Conservation (phyloP, 2,329 filamentous ascomycete genomes). For the Cladobotryum mycophilum region DNA sequence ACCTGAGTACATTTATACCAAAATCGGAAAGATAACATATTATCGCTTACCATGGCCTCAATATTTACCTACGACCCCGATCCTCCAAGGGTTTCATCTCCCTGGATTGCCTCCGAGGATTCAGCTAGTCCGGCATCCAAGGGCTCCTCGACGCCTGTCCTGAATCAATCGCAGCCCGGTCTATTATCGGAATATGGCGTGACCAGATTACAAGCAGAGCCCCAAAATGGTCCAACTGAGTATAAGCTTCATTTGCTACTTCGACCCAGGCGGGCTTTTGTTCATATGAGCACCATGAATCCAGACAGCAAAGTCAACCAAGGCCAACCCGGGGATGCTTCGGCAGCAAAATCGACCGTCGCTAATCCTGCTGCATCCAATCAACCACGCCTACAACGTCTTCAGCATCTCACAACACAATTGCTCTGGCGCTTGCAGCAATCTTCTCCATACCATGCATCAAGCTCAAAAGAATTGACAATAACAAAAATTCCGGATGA, state of each 20-base stretch:
- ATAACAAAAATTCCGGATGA: conserved; percentile 69
- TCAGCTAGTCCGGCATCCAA: conserved; percentile 29
- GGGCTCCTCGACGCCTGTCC: conserved; percentile 14
- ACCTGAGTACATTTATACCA: neutral
- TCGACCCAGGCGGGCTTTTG: conserved; percentile 68
- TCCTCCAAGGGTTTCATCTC: conserved; percentile 80
- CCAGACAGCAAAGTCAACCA: conserved; percentile 4
- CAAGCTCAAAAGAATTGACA: conserved; percentile 67
- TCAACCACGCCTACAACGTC: conserved; percentile 71
- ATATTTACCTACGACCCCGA: conserved; percentile 94
- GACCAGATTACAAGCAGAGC: conserved; percentile 78
- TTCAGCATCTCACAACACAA: conserved; percentile 91
- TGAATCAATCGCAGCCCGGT: conserved; percentile 22
- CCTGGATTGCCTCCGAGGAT: conserved; percentile 65
- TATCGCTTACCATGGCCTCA: conserved; percentile 61
- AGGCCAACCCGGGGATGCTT: conserved; percentile 2
- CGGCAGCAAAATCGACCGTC: conserved; percentile 19
- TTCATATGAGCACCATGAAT: conserved; percentile 56
- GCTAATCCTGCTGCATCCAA: conserved; percentile 40
- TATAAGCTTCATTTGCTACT: conserved; percentile 92
- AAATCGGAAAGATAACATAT: too few relatives aligned
- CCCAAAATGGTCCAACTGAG: conserved; percentile 89
- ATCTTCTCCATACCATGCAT: conserved; percentile 84
- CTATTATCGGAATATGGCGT: conserved; percentile 57
- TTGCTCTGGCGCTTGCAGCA: conserved; percentile 92